Evolutionary conservation across 495 filamentous ascomycete species (phyloP).

Genomic region (Penicillium pancosmium): DNA sequence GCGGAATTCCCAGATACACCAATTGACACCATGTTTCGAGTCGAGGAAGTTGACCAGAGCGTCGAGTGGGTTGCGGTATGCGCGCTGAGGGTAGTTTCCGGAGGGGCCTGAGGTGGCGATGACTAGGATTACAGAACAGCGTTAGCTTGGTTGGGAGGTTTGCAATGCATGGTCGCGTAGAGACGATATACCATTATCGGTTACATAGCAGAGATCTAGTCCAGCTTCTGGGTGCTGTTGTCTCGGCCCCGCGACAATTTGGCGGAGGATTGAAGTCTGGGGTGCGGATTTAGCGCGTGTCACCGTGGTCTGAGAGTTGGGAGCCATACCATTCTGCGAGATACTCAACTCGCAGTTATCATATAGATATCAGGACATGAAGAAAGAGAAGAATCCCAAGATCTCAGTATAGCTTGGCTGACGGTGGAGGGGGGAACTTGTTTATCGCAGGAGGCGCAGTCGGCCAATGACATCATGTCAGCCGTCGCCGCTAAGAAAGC

Average conservation of each 20-base stretch:
- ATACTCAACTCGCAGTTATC: conserved; percentile 5
- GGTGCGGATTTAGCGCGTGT: conserved; percentile 25
- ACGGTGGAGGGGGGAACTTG: conserved; percentile 6
- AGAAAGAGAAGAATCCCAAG: neutral
- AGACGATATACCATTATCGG: conserved; percentile 62
- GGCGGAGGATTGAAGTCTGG: conserved; percentile 68
- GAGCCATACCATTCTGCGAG: conserved; percentile 17
- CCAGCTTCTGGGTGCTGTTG: conserved; percentile 81
- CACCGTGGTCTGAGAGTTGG: neutral
- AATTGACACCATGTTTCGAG: conserved; percentile 74
- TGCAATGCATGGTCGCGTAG: neutral
- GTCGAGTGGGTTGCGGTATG: conserved; percentile 91
- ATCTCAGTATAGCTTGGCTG: neutral
- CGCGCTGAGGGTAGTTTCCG: conserved; percentile 81
- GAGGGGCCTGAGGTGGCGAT: conserved; percentile 83
- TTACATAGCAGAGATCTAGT: conserved; percentile 95
- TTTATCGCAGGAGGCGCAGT: conserved; percentile 20
- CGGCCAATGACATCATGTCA: conserved; percentile 19
- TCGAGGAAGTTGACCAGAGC: conserved; percentile 85
- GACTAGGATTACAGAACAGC: conserved; percentile 37
- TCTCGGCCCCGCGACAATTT: conserved; percentile 80
- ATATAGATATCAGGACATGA: conserved; percentile 6
- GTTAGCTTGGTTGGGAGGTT: neutral
- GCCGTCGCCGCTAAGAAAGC: no score
- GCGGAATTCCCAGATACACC: conserved; percentile 97